Evolutionary conservation across 1,284 basidiomycete species (phyloP), one percentile per base, ranked within the genome.

Genomic region (Ganoderma multipileum): DNA sequence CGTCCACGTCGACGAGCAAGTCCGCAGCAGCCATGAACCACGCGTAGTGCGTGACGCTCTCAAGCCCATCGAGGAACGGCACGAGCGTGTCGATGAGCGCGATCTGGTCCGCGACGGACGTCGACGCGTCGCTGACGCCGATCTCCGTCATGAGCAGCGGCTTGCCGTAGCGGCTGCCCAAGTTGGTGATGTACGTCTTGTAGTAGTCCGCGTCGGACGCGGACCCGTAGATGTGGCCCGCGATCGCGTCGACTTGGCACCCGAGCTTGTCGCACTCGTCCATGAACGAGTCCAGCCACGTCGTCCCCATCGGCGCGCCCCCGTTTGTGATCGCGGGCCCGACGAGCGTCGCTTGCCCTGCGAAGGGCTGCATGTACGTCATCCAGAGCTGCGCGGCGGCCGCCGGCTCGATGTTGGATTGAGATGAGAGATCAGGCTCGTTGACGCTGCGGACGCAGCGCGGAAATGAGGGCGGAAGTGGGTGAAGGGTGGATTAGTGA

Each of bases 261-360:
- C 69, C 71, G 69, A 72, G 72, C 69, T 71, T 71, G 52, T 64
- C 69, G 76, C 79, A 80, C 41, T 71, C 76, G 58, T 65, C 61
- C 50, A 80, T 60, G 76, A 80, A 80, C 38, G 64, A 14, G 72
- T 79, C 75, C 60, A 80, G 73, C 79, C 79, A 80, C 36, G 75
- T 76, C 39, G 70, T 70, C 62, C 79, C 79, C 77, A 77, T 76
- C 28, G 78, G 78, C 59, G 79, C 72, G 36, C 66, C 76, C 65
- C 78, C 78, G 72, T 80, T 80, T 28, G 79, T 80, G 72, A 79
- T 73, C 60, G 79, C 79, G 39, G 79, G 79, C 50, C 74, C 72
- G 69, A 77, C 73, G 67, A 80, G 79, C 71, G 76, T 79, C 61
- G 78, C 78, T 66, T 76, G 76, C 67, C 78, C 77, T 11, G 74